Base-by-base conservation (phyloP, 768 basidiomycete species). In the Leccinum rimulosum region DNA sequence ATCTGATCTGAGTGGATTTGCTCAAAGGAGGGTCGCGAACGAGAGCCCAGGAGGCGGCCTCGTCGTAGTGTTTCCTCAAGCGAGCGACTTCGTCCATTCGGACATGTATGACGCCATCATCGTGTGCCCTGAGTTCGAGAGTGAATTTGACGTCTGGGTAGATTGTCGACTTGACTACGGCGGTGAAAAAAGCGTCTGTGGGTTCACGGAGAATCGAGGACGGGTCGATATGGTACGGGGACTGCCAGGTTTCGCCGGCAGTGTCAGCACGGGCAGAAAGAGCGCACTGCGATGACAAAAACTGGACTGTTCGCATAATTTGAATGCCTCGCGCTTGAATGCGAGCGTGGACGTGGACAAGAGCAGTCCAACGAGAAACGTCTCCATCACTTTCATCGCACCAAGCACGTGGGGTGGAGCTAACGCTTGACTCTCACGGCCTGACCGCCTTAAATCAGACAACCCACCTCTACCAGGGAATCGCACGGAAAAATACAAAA, bases 271-370 rank as follows among this genome's bases (percentile, higher is more conserved):
- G 85, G 9, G 82, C 77, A 58, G 93, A 84, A 49, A 99, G 84
- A 0, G 89, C 90, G 50, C 96, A 54, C 95, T 93, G 49, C 89
- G 76, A n/a, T 92, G 84, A 78, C 97, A 98, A 75, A 99, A 98
- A 19, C 91, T 94, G 0, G 93, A 84, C 74, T 98, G 93, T n/a
- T 82, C 80, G 69, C 97, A 98, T 58, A 86, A 93, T 75, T 97
- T 98, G 82, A 95, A 99, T 74, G 98, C 93, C 60, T 88, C 82
- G 19, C 80, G 76, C 76, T 91, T 91, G 75, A 91, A 84, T 36
- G 88, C 84, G 30, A 81, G 65, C 2, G 79, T 70, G 17, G 70
- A 59, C 15, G 74, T 73, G 5, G 74, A 62, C 36, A 60, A 63
- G 31, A 70, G 63, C 17, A 77, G 66, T 49, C 73, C 66, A 52